These are phyloP conservation scores for Globisporangium splendens DNA, from an alignment of 352 stramenopile species.

Conservation along the genomic window DNA sequence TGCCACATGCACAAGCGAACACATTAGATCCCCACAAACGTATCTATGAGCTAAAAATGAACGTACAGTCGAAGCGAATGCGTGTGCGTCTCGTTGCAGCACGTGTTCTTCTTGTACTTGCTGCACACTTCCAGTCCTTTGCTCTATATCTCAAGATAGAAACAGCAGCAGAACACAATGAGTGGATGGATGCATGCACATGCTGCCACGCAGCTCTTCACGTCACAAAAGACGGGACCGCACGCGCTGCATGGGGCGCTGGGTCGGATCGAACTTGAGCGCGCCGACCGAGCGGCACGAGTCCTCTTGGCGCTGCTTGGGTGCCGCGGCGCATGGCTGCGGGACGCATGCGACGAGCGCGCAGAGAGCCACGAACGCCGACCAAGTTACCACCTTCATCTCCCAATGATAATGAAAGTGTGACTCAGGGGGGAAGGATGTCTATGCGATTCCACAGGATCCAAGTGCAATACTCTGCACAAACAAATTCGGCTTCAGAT, in stretches of 20 bases:
- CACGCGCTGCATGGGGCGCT: slow-evolving; percentile 67
- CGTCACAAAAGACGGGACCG: slow-evolving; percentile 4
- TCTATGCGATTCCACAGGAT: neutral
- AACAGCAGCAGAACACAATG: neutral
- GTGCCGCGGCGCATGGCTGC: slow-evolving; percentile 14
- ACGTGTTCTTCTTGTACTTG: slow-evolving; percentile 81
- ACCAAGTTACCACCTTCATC: slow-evolving; percentile 14
- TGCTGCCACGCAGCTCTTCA: neutral
- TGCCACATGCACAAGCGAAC: neutral
- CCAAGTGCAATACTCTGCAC: neutral
- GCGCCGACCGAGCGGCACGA: slow-evolving; percentile 56
- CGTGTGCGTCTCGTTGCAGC: slow-evolving; percentile 72
- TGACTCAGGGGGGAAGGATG: neutral
- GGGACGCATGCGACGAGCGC: slow-evolving; percentile 21
- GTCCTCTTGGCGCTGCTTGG: slow-evolving; percentile 25
- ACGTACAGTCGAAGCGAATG: slow-evolving; percentile 62
- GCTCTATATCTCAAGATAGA: slow-evolving; percentile 23
- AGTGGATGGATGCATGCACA: neutral
- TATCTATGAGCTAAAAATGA: neutral
- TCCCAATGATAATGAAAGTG: slow-evolving; percentile 1
- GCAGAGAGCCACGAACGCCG: slow-evolving; percentile 10
- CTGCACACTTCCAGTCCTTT: slow-evolving; percentile 72
- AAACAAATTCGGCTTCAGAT: neutral
- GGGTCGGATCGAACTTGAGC: slow-evolving; percentile 65
- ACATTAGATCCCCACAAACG: neutral